Evolutionary conservation across 2,329 filamentous ascomycete species (phyloP).

Genomic region (Talaromyces sp.): DNA sequence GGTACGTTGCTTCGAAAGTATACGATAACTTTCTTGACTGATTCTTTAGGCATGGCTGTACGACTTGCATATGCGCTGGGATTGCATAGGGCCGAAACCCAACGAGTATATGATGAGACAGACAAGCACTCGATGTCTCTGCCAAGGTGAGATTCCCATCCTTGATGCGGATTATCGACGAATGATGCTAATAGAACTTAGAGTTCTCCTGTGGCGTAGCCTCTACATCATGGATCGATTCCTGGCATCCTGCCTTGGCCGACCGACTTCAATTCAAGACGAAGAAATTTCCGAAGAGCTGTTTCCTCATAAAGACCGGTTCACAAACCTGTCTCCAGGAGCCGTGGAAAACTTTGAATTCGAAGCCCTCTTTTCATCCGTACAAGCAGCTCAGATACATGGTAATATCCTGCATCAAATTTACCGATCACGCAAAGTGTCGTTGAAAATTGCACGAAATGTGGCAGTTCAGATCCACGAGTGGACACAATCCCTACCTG

Average conservation of each 20-base stretch:
- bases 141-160: slow-evolving; percentile 28
- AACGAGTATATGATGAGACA: slow-evolving; percentile 30
- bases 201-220: slow-evolving; percentile 59
- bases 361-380: slow-evolving; percentile 52
- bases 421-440: slow-evolving; percentile 60
- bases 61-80: slow-evolving; percentile 61
- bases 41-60: slow-evolving; percentile 57
- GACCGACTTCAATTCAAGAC: slow-evolving; percentile 60
- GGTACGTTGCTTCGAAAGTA: slow-evolving; percentile 37
- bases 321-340: slow-evolving; percentile 2
- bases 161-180: background rate
- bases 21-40: background rate
- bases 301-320: slow-evolving; percentile 25
- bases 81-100: slow-evolving; percentile 58
- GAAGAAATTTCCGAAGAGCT: slow-evolving; percentile 58
- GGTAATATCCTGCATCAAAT: slow-evolving; percentile 58
- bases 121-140: slow-evolving; percentile 18
- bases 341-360: slow-evolving; percentile 31
- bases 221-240: slow-evolving; percentile 64
- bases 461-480: slow-evolving; percentile 54
- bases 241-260: slow-evolving; percentile 60
- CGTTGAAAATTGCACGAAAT: slow-evolving; percentile 55
- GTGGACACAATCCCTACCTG: slow-evolving; percentile 51
- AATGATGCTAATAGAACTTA: slow-evolving; percentile 4
- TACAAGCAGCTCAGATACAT: slow-evolving; percentile 57